phyloP scores from a whole-genome alignment of 2,329 filamentous ascomycete species.

The Sodiomyces alkalinus region DNA sequence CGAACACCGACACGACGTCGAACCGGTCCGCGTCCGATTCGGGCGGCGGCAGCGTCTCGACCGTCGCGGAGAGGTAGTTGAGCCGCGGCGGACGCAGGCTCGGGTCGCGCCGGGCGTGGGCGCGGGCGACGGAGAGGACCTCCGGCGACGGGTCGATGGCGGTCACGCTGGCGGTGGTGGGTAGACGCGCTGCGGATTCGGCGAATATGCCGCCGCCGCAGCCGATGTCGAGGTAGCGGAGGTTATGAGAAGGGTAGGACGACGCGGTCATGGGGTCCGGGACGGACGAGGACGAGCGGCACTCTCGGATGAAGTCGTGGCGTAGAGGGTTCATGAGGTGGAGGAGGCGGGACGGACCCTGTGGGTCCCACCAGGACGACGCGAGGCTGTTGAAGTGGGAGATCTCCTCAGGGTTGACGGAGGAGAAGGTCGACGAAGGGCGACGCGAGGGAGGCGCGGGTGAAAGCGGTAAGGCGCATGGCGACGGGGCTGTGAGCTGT shows the following conservation, averaged over 20 bases:
- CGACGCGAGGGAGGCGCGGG: background rate
- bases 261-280: slow-evolving; percentile 13
- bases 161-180: slow-evolving; percentile 46
- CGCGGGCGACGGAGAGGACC: slow-evolving; percentile 59
- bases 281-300: slow-evolving; percentile 19
- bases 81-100: slow-evolving; percentile 43
- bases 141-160: slow-evolving; percentile 66
- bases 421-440: slow-evolving; percentile 30
- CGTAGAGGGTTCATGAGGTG: slow-evolving; percentile 28
- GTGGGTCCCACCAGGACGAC: slow-evolving; percentile 91
- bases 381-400: slow-evolving; percentile 91
- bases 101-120: slow-evolving; percentile 63
- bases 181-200: slow-evolving; percentile 62
- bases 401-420: slow-evolving; percentile 78
- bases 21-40: slow-evolving; percentile 30
- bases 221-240: slow-evolving; percentile 78
- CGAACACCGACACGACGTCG: slow-evolving; percentile 79
- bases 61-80: slow-evolving; percentile 57
- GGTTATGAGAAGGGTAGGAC: slow-evolving; percentile 16
- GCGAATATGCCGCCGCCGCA: slow-evolving; percentile 96
- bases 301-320: slow-evolving; percentile 15
- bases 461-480: background rate
- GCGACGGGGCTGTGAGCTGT: background rate
- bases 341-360: slow-evolving; percentile 42
- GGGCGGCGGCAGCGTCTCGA: slow-evolving; percentile 50